These are phyloP conservation scores for Phoma sp. DNA, from an alignment of 2,329 filamentous ascomycete species.

Conservation along the genomic window DNA sequence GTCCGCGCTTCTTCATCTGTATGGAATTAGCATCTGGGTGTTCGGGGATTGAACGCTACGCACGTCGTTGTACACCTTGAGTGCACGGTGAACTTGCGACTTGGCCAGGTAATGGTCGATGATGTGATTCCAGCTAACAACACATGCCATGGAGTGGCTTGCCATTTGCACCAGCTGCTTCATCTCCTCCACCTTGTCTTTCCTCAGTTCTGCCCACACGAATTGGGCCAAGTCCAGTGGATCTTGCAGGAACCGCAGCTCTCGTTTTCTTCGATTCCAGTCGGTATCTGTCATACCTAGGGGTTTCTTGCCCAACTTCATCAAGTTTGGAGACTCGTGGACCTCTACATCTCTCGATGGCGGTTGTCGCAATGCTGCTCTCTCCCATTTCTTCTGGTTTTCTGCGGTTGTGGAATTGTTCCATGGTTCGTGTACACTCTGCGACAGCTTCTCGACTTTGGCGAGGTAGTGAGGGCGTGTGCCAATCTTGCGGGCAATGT, in stretches of 20 bases:
- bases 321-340: conserved; percentile 25
- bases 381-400: conserved; percentile 31
- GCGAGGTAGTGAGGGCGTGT: conserved; percentile 4
- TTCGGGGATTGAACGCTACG: conserved; percentile 20
- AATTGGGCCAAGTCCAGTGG: conserved; percentile 74
- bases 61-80: conserved; percentile 90
- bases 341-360: conserved; percentile 4
- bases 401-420: conserved; percentile 32
- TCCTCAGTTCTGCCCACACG: conserved; percentile 65
- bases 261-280: conserved; percentile 54
- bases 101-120: conserved; percentile 73
- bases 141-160: conserved; percentile 67
- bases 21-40: conserved; percentile 18
- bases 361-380: conserved; percentile 23
- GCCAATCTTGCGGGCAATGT: conserved; percentile 12
- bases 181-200: conserved; percentile 69
- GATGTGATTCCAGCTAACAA: conserved; percentile 87
- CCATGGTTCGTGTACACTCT: conserved; percentile 32
- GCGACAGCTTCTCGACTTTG: conserved; percentile 19
- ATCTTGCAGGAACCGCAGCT: conserved; percentile 70
- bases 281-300: conserved; percentile 31
- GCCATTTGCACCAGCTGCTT: conserved; percentile 70
- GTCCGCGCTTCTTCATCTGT: conserved; percentile 89
- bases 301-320: conserved; percentile 35
- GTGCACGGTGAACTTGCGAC: conserved; percentile 65